Percentiles rank a stretch among this genome's conserved stretches.
Evolutionary conservation across 1,139 yeast genomes (phyloP).

Genomic region (Suhomyces choctaworum): DNA sequence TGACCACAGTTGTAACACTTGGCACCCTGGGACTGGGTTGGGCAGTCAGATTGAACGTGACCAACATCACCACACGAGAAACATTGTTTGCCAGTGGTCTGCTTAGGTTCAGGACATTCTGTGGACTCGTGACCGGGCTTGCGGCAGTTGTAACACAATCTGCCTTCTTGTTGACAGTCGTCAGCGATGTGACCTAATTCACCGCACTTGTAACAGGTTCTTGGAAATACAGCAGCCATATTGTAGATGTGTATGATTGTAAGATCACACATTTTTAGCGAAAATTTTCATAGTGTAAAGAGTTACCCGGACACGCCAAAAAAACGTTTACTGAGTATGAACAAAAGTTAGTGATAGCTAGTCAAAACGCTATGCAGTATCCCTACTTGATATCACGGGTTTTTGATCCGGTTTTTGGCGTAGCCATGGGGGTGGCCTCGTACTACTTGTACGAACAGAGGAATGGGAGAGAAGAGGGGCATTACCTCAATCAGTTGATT

Average conservation of each 20-base stretch:
- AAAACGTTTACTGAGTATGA: too few relatives aligned
- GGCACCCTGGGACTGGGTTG: slow-evolving; percentile 50
- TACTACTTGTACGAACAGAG: slow-evolving; percentile 61
- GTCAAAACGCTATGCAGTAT: slow-evolving; percentile 32
- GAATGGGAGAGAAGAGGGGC: slow-evolving; percentile 56
- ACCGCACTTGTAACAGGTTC: slow-evolving; percentile 91
- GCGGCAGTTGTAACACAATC: slow-evolving; percentile 92
- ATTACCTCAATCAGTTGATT: slow-evolving; percentile 53
- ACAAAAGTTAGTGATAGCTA: too few relatives aligned
- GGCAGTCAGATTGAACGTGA: slow-evolving; percentile 69
- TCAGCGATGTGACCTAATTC: slow-evolving; percentile 91
- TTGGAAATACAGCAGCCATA: slow-evolving; percentile 71
- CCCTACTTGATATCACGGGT: slow-evolving; percentile 40
- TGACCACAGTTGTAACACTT: slow-evolving; percentile 62
- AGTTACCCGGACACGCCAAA: slow-evolving; percentile 18
- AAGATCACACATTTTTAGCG: slow-evolving; percentile 4
- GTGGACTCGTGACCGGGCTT: slow-evolving; percentile 87
- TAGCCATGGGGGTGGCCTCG: slow-evolving; percentile 57
- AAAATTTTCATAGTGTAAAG: slow-evolving; percentile 13
- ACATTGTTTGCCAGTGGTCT: slow-evolving; percentile 81
- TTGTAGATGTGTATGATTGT: slow-evolving; percentile 3
- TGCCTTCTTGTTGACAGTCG: slow-evolving; percentile 76
- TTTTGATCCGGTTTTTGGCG: slow-evolving; percentile 60
- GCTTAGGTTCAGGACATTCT: slow-evolving; percentile 86
- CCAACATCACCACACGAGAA: slow-evolving; percentile 81